These are phyloP conservation scores for Juncus inflexus DNA, from an alignment of 176 grass and related monocot species.

Conservation along the genomic window DNA sequence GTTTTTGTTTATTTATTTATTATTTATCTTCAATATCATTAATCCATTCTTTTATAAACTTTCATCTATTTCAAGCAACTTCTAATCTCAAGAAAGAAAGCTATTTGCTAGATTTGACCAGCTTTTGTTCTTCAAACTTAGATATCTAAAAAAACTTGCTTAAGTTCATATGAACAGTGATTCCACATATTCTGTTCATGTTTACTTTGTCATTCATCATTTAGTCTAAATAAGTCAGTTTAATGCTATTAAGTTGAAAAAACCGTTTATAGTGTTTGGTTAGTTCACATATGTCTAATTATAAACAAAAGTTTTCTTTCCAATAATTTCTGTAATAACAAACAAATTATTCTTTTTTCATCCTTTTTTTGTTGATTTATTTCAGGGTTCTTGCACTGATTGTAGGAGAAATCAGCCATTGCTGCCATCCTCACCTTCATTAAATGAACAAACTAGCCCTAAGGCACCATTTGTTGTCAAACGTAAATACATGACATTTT, in stretches of 20 bases:
- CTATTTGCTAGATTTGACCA: neutral
- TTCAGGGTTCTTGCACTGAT: slow-evolving; percentile 65
- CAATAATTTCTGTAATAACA: too few species aligned
- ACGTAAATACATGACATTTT: slow-evolving; percentile 45
- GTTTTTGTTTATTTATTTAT: too few species aligned
- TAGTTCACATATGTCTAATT: too few species aligned
- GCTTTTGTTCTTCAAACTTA: neutral
- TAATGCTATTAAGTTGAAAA: too few species aligned
- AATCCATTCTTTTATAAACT: neutral
- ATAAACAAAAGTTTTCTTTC: too few species aligned
- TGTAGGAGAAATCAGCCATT: slow-evolving; percentile 65
- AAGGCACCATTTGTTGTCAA: slow-evolving; percentile 79
- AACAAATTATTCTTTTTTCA: too few species aligned
- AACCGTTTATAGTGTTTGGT: too few species aligned
- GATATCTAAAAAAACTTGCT: too few species aligned
- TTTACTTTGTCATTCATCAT: too few species aligned
- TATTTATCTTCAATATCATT: neutral
- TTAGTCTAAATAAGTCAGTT: too few species aligned
- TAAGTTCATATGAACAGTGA: too few species aligned
- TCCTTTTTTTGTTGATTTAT: neutral
- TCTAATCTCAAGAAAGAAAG: neutral
- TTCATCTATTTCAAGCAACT: neutral
- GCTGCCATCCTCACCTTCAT: slow-evolving; percentile 38
- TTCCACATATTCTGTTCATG: too few species aligned
- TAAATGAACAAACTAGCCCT: slow-evolving; percentile 39